Percentiles rank a stretch among this genome's conserved stretches.
These are phyloP conservation scores for Talaromyces sp. DNA, from an alignment of 2,329 filamentous ascomycete genomes.

Conservation along the genomic window DNA sequence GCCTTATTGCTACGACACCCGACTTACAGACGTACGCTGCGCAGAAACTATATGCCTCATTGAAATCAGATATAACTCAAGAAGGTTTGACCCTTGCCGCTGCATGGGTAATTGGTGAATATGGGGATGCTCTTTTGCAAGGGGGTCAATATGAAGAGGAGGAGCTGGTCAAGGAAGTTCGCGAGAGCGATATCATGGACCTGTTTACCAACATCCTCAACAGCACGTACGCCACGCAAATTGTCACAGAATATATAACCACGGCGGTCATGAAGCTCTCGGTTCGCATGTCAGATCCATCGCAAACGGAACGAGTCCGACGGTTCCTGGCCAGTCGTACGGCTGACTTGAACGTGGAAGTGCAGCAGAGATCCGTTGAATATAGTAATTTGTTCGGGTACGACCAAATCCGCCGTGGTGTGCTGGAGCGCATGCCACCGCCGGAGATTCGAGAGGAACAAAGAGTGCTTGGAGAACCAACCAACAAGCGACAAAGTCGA, in stretches of 20 bases:
- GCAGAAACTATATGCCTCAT: conserved; percentile 82
- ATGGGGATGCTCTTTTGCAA: conserved; percentile 80
- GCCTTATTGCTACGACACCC: conserved; percentile 87
- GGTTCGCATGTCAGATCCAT: conserved; percentile 72
- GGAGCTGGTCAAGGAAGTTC: conserved; percentile 75
- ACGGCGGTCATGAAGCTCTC: conserved; percentile 94
- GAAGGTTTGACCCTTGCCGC: conserved; percentile 90
- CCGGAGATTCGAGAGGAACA: conserved; percentile 96
- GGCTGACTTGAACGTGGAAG: conserved; percentile 85
- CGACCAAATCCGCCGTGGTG: conserved; percentile 79
- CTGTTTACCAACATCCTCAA: conserved; percentile 88
- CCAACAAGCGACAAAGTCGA: conserved; percentile 59
- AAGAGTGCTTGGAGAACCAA: conserved; percentile 77
- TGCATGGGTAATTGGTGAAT: conserved; percentile 97
- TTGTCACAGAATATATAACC: conserved; percentile 91
- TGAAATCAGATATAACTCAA: conserved; percentile 96
- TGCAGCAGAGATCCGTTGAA: conserved; percentile 93
- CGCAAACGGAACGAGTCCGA: conserved; percentile 82
- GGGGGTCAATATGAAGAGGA: conserved; percentile 93
- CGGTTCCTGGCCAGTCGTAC: conserved; percentile 72
- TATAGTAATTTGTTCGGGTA: conserved; percentile 92
- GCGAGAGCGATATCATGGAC: conserved; percentile 85
- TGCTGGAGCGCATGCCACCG: conserved; percentile 95
- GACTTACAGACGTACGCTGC: conserved; percentile 95
- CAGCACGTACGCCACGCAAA: conserved; percentile 88